A percentile compares a stretch with the other conserved stretches of the same genome.
These are phyloP conservation scores for Hanseniaspora sp. DNA, from an alignment of 1,139 yeast genomes.

Conservation along the genomic window DNA sequence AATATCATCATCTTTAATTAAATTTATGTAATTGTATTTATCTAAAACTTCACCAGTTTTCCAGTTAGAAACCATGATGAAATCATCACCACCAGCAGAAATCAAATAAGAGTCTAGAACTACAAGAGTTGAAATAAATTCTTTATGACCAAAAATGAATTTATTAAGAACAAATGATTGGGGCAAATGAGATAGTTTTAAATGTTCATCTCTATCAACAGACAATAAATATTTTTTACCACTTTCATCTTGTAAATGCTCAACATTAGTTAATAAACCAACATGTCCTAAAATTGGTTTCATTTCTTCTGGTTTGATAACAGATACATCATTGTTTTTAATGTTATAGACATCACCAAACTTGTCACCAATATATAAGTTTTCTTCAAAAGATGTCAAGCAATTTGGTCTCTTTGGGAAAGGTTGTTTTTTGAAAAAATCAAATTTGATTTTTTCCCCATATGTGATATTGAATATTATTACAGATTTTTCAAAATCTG, in stretches of 20 bases:
- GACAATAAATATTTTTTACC: conserved; percentile 54
- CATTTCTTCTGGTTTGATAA: conserved; percentile 25
- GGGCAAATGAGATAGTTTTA: conserved; percentile 76
- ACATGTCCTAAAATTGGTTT: conserved; percentile 87
- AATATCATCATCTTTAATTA: conserved; percentile 26
- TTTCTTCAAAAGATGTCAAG: conserved; percentile 47
- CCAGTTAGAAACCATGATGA: conserved; percentile 75
- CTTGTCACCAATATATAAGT: conserved; percentile 78
- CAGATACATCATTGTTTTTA: conserved; percentile 28
- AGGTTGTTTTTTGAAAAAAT: conserved; percentile 55
- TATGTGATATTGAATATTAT: conserved; percentile 42
- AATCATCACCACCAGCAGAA: conserved; percentile 87
- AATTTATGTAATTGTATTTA: conserved; percentile 40
- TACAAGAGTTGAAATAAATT: conserved; percentile 59
- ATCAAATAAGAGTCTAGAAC: conserved; percentile 43
- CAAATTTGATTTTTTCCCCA: conserved; percentile 32
- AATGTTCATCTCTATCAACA: conserved; percentile 93
- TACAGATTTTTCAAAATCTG: conserved; percentile 76
- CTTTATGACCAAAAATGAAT: conserved; percentile 79
- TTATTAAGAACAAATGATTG: conserved; percentile 64
- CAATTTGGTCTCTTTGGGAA: conserved; percentile 89
- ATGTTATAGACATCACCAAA: conserved; percentile 86
- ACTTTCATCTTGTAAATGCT: conserved; percentile 35
- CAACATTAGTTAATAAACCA: conserved; percentile 78
- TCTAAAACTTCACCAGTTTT: conserved; percentile 38